phyloP scores from a whole-genome alignment of 2,329 filamentous ascomycete species.

The Hypomyces rosellus region DNA sequence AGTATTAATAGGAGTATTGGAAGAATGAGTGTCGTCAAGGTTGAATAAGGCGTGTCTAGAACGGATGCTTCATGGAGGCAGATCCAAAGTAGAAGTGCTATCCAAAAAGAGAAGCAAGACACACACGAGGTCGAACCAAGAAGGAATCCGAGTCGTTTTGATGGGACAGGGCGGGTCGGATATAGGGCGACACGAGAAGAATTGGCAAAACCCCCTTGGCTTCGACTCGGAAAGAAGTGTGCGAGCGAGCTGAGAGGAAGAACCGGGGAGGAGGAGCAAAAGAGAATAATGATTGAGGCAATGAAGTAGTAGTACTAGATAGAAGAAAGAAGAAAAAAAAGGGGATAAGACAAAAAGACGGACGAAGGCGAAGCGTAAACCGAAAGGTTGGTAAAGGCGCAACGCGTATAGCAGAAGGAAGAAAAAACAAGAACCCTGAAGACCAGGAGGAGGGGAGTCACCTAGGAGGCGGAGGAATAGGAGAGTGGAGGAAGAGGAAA shows the following conservation, averaged over 20 bases:
- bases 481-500: slow-evolving; percentile 25
- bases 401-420: slow-evolving; percentile 8
- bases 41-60: slow-evolving; percentile 22
- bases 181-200: slow-evolving; percentile 6
- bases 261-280: slow-evolving; percentile 4
- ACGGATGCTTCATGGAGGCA: slow-evolving; percentile 19
- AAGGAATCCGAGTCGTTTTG: slow-evolving; percentile 6
- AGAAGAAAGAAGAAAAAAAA: slow-evolving; percentile 9
- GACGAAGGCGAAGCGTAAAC: slow-evolving; percentile 8
- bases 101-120: slow-evolving; percentile 21
- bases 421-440: slow-evolving; percentile 9
- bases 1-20: slow-evolving; percentile 27
- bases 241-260: slow-evolving; percentile 1
- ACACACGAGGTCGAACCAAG: slow-evolving; percentile 20
- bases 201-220: neutral
- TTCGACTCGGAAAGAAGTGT: neutral
- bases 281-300: slow-evolving; percentile 8
- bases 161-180: no score
- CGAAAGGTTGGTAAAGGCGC: neutral
- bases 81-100: slow-evolving; percentile 23
- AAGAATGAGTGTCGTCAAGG: slow-evolving; percentile 26
- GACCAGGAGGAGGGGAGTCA: slow-evolving; percentile 18
- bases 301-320: slow-evolving; percentile 5
- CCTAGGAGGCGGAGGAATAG: slow-evolving; percentile 30
- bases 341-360: slow-evolving; percentile 10